Base-by-base conservation (phyloP, 805 yeast genomes). In the Lipomyces orientalis region DNA sequence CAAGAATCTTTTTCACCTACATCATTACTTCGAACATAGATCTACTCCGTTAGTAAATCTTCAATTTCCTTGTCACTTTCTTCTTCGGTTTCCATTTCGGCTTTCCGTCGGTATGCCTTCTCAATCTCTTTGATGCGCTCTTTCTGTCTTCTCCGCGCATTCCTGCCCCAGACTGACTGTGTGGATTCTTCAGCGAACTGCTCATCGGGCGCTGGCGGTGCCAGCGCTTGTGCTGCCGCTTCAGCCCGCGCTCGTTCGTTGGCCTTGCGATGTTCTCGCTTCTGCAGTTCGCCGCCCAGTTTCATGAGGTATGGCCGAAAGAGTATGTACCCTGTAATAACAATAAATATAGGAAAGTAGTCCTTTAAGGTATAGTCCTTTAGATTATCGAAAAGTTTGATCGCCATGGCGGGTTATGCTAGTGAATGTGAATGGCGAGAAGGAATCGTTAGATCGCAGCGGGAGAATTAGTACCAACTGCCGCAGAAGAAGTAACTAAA, bases 81-180 rank as follows among this genome's bases (percentile, higher is more conserved):
- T 25, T 64, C 64, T 14, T 63, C 68, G 16, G 54, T 52, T 25
- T 72, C 75, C 72, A 71, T 71, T 63, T 73, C 73, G 10, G 58
- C 62, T 54, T 65, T 64, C 46, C 70, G 69, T 39, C 62, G 54
- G 54, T 31, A 64, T 34, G 68, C 64, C 58, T 69, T 71, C 65
- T 72, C 74, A 19, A 73, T 66, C 60, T 71, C 68, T 52, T 68
- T 71, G 16, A 73, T 61, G 8, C 54, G 63, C n/a, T 64, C 60
- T 37, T 71, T 68, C 61, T 73, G 75, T 14, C 75, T 62, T 59
- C 71, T 59, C 25, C 75, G 67, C 6, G 75, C 75, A 63, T 64
- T 62, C 14, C 70, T 65, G n/a, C 75, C 75, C 75, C 75, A 73
- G 14, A 66, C 65, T 33, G 35, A 31, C 35, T 46, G 31, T 12